Evolutionary conservation across 768 basidiomycete species (phyloP).

Genomic region (Dioszegia crocea): DNA sequence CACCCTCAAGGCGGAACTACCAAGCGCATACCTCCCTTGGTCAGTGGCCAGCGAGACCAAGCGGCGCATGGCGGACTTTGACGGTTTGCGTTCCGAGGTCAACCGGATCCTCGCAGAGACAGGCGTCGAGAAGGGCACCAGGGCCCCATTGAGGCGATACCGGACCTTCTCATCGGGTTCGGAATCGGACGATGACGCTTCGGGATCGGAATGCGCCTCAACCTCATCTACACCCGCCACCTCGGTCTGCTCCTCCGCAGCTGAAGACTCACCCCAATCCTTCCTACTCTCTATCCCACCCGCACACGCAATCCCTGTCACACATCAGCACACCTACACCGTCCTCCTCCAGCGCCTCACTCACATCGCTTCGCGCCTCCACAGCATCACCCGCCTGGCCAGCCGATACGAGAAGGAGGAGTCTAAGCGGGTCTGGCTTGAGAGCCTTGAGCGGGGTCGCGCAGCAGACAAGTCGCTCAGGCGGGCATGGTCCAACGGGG

Average conservation of each 20-base stretch:
- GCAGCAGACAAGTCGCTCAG: slow-evolving; percentile 33
- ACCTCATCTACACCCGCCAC: slow-evolving; percentile 34
- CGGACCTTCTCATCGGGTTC: slow-evolving; percentile 17
- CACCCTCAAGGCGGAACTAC: slow-evolving; percentile 38
- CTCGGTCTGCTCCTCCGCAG: slow-evolving; percentile 32
- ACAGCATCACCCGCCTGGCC: slow-evolving; percentile 36
- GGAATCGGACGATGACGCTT: slow-evolving; percentile 13
- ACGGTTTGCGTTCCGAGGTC: slow-evolving; percentile 31
- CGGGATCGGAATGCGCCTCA: slow-evolving; percentile 12
- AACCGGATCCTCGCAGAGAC: slow-evolving; percentile 23
- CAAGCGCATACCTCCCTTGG: slow-evolving; percentile 44
- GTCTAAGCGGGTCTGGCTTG: slow-evolving; percentile 40
- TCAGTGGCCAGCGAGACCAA: slow-evolving; percentile 27
- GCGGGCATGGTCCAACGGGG: slow-evolving; percentile 32
- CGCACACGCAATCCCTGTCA: slow-evolving; percentile 31
- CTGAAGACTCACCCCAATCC: slow-evolving; percentile 18
- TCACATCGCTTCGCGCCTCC: slow-evolving; percentile 29
- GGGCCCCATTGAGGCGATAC: slow-evolving; percentile 13
- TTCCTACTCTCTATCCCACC: slow-evolving; percentile 39
- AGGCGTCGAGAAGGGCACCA: slow-evolving; percentile 14
- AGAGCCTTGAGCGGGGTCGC: slow-evolving; percentile 32
- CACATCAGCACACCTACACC: slow-evolving; percentile 36
- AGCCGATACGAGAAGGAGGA: slow-evolving; percentile 44
- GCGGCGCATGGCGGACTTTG: slow-evolving; percentile 31
- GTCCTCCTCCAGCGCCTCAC: slow-evolving; percentile 34